Evolutionary conservation across 1,139 yeast genomes (phyloP).

Genomic region (Citeromyces hawaiiensis): DNA sequence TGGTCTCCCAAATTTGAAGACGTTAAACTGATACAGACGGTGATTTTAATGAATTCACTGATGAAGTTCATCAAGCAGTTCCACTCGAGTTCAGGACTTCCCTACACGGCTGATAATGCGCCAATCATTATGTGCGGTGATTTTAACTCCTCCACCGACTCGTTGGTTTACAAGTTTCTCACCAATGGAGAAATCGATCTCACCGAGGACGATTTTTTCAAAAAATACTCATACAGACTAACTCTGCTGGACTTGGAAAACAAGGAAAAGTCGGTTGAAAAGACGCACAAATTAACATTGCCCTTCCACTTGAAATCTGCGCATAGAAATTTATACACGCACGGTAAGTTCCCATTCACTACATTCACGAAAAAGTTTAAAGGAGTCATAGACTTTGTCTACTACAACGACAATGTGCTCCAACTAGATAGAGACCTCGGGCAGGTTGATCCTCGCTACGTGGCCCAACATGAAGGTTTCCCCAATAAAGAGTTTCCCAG

Average conservation of each 20-base stretch:
- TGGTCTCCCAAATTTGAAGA: conserved; percentile 39
- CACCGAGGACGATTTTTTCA: conserved; percentile 12
- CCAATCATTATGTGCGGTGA: conserved; percentile 26
- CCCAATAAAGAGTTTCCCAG: conserved; percentile 30
- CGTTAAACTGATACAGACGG: conserved; percentile 41
- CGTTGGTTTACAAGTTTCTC: conserved; percentile 32
- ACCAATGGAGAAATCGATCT: conserved; percentile 22
- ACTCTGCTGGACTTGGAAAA: conserved; percentile 4
- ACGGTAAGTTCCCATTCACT: conserved; percentile 24
- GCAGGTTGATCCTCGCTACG: conserved; percentile 13
- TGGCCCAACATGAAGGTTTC: conserved; percentile 17
- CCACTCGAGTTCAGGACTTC: background rate
- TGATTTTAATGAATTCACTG: conserved; percentile 21
- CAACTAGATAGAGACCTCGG: conserved; percentile 18
- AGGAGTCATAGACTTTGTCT: conserved; percentile 45
- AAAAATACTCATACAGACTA: conserved; percentile 12
- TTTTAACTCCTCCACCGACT: conserved; percentile 35
- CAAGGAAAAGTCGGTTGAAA: background rate
- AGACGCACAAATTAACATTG: conserved; percentile 9
- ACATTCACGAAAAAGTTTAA: conserved; percentile 35
- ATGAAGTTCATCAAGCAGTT: conserved; percentile 7
- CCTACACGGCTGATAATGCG: background rate
- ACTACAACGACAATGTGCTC: conserved; percentile 29
- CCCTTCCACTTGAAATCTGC: conserved; percentile 14
- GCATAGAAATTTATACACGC: conserved; percentile 12